Base-by-base conservation (phyloP, 2,329 filamentous ascomycete genomes). In the Colletotrichum kahawae region DNA sequence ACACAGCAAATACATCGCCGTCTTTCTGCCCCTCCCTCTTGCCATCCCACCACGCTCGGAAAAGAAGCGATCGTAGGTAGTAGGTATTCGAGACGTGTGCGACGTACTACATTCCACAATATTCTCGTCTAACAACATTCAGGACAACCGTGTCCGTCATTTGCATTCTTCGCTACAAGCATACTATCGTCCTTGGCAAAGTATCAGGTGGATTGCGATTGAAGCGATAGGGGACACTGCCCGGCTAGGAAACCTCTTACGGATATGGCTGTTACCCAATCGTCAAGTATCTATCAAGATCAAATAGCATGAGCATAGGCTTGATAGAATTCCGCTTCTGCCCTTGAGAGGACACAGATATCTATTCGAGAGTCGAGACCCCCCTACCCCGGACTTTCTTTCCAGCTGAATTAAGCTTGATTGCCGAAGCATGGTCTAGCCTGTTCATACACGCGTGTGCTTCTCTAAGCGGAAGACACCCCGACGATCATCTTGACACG, bases 401-500 rank as follows among this genome's bases (percentile, higher is more conserved):
- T 43, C 60, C 60, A 64, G n/a, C 60, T 57, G 65, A 57, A 33
- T 63, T 63, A 73, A 70, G 65, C 65, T 63, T 70, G 56, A 24
- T 63, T 69, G 10, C 7, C 10, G 24, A 18, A 70, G 33, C 65
- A 69, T 33, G 65, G 65, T 62, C 24, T 62, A 27, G 65, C 70
- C 70, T 69, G 56, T 21, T 8, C 9, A 24, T 27, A 33, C 14
- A 6, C 31, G 21, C 33, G 7, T 18, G 34, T 27, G 33, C 31
- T 27, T 54, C 18, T 51, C 31, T 13, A 62, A 62, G 7, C 6
- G 57, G 12, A 33, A 34, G 31, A 62, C 13, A 21, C 18, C 29
- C 18, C 18, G 29, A n/a, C 18, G 57, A 60, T 60, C 43, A 51
- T 51, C 43, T 24, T 21, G n/a, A 51, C 43, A 21, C n/a, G n/a